A percentile compares a stretch with the other conserved stretches of the same genome.
phyloP scores from a whole-genome alignment of 192 early-diverging fungal genomes.

The Gryganskiella cystojenkinii region DNA sequence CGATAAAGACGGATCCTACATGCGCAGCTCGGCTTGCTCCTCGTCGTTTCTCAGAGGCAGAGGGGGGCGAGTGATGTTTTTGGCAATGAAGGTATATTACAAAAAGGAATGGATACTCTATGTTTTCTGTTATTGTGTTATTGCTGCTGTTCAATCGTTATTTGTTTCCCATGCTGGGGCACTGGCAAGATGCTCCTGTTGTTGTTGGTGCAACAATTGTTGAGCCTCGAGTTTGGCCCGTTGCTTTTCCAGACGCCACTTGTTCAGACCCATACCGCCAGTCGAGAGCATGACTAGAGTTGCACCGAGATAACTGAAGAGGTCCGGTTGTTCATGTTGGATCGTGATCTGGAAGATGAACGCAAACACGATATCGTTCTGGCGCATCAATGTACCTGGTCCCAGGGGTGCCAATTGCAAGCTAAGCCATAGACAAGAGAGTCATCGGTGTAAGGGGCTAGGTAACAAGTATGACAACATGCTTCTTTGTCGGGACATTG shows the following conservation, averaged over 20 bases:
- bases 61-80: too few relatives aligned
- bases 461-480: background rate
- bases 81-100: too few relatives aligned
- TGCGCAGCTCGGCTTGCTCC: too few relatives aligned
- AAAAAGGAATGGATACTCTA: too few relatives aligned
- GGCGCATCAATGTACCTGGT: slow-evolving; percentile 82
- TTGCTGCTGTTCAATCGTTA: too few relatives aligned
- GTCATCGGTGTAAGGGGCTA: background rate
- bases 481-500: too few relatives aligned
- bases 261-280: slow-evolving; percentile 69
- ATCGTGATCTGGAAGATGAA: slow-evolving; percentile 77
- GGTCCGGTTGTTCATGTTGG: slow-evolving; percentile 72
- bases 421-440: slow-evolving; percentile 22
- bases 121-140: too few relatives aligned
- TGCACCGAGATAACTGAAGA: slow-evolving; percentile 67
- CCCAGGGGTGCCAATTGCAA: slow-evolving; percentile 80
- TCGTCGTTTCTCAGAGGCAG: too few relatives aligned
- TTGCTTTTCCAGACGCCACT: slow-evolving; percentile 59
- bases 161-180: too few relatives aligned
- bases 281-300: slow-evolving; percentile 71
- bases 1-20: too few relatives aligned
- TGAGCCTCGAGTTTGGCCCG: background rate
- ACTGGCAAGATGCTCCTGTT: slow-evolving; percentile 4
- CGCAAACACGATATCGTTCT: slow-evolving; percentile 84
- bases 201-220: background rate